Conservation (phyloP, 495 filamentous ascomycete genomes). For the Penicillium cinerascens region DNA sequence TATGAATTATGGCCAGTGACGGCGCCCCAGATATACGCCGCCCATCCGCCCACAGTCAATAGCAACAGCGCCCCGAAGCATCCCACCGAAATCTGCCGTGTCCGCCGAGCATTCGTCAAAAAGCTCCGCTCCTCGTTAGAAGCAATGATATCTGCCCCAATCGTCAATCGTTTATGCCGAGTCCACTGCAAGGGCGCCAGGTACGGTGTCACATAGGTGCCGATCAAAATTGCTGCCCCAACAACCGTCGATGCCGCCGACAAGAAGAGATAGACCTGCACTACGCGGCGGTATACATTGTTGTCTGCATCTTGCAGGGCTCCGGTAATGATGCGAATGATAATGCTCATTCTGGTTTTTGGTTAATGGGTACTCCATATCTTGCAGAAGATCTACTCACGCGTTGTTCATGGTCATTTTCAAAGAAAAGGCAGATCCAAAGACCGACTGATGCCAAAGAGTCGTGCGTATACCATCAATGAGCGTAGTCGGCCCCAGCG, state of each 20-base stretch:
- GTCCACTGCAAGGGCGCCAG: conserved; percentile 42
- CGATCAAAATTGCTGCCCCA: conserved; percentile 28
- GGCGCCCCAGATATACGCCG: conserved; percentile 45
- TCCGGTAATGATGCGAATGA: conserved; percentile 42
- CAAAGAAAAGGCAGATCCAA: conserved; percentile 41
- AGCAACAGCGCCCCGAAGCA: conserved; percentile 31
- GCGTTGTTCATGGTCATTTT: conserved; percentile 47
- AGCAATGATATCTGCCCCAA: conserved; percentile 29
- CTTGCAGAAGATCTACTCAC: conserved; percentile 16
- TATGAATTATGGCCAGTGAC: conserved; percentile 37
- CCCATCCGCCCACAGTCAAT: conserved; percentile 36
- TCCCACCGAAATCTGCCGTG: conserved; percentile 21
- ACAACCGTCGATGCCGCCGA: conserved; percentile 28
- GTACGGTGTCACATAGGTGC: conserved; percentile 17
- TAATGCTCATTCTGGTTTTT: conserved; percentile 37
- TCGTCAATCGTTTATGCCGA: conserved; percentile 31
- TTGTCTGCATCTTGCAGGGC: conserved; percentile 43
- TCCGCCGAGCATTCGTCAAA: conserved; percentile 18
- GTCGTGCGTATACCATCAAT: conserved; percentile 45
- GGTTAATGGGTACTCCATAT: conserved; percentile 2
- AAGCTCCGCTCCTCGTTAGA: conserved; percentile 24
- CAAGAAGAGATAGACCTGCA: conserved; percentile 41
- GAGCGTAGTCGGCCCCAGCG: conserved; percentile 40
- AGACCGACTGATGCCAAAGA: conserved; percentile 43
- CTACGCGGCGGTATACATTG: conserved; percentile 36